These are phyloP conservation scores for Boletus tomentosulus DNA, from an alignment of 768 basidiomycete genomes.

Conservation along the genomic window DNA sequence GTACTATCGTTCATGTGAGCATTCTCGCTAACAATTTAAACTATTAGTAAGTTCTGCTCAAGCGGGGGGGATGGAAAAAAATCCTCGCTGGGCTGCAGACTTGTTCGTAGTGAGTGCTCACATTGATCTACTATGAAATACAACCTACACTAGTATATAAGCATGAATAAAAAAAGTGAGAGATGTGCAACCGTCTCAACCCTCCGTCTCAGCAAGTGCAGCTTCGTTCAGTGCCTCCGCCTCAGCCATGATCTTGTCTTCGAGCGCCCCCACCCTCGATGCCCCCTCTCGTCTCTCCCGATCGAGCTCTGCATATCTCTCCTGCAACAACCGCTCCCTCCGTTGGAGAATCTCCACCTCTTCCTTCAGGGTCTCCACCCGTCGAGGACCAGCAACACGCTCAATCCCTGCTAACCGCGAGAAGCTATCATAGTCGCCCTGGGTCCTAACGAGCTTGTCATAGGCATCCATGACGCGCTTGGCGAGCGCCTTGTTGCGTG, in stretches of 20 bases:
- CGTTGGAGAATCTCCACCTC: slow-evolving; percentile 80
- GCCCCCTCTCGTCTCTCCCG: slow-evolving; percentile 60
- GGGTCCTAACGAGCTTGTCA: slow-evolving; percentile 60
- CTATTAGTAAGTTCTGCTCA: no score
- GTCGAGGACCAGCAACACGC: slow-evolving; percentile 66
- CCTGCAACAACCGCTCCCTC: slow-evolving; percentile 76
- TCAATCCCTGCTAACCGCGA: slow-evolving; percentile 69
- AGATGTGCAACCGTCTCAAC: slow-evolving; percentile 1
- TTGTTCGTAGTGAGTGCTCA: background rate
- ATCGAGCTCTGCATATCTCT: slow-evolving; percentile 78
- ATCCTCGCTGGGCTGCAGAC: background rate
- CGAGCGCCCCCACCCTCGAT: slow-evolving; percentile 56
- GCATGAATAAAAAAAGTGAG: slow-evolving; percentile 7
- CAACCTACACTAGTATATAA: slow-evolving; percentile 1
- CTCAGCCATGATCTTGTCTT: slow-evolving; percentile 84
- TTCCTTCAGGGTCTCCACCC: slow-evolving; percentile 75
- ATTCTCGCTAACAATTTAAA: no score
- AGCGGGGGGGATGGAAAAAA: background rate
- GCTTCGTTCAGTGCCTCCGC: slow-evolving; percentile 80
- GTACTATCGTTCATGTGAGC: no score
- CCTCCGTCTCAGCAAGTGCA: slow-evolving; percentile 62
- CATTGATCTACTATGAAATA: background rate
- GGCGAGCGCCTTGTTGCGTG: slow-evolving; percentile 61
- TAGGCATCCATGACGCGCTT: slow-evolving; percentile 65
- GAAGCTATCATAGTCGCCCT: slow-evolving; percentile 80